Evolutionary conservation across 768 basidiomycete genomes (phyloP).

Genomic region (Mycena rosella): DNA sequence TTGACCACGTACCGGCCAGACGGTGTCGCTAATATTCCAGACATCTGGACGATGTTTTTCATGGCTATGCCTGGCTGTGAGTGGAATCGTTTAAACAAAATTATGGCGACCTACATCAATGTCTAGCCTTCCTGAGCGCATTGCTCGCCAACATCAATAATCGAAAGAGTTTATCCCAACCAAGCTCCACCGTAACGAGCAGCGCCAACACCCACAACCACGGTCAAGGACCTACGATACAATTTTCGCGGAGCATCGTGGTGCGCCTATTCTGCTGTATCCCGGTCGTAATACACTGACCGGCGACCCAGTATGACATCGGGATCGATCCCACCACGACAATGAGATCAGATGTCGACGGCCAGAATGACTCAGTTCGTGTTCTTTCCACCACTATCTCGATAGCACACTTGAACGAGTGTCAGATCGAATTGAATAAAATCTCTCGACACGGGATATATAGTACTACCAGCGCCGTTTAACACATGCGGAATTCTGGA

Average conservation of each 20-base stretch:
- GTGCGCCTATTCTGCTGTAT: background rate
- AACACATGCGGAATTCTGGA: background rate
- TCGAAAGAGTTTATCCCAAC: conserved; percentile 15
- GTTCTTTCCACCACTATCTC: background rate
- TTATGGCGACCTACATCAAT: background rate
- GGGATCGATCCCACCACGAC: background rate
- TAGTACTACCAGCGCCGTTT: background rate
- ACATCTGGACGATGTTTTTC: conserved; percentile 26
- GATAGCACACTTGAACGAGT: background rate
- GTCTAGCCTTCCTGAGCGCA: conserved; percentile 21
- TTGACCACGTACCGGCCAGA: background rate
- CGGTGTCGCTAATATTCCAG: conserved; percentile 2
- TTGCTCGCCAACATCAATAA: conserved; percentile 34
- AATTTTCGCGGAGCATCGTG: conserved; percentile 15
- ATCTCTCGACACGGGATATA: conserved; percentile 1
- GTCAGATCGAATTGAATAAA: conserved; percentile 23
- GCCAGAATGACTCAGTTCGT: background rate
- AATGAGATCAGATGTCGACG: background rate
- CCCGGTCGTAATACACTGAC: background rate
- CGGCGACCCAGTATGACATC: background rate
- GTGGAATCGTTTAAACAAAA: background rate
- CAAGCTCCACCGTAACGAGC: conserved; percentile 1
- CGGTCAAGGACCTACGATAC: conserved; percentile 5
- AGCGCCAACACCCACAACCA: background rate
- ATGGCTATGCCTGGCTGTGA: conserved; percentile 30